A percentile compares a stretch with the other conserved stretches of the same genome.
phyloP scores from a whole-genome alignment of 257 asterid genomes.

The Solanum verrucosum region DNA sequence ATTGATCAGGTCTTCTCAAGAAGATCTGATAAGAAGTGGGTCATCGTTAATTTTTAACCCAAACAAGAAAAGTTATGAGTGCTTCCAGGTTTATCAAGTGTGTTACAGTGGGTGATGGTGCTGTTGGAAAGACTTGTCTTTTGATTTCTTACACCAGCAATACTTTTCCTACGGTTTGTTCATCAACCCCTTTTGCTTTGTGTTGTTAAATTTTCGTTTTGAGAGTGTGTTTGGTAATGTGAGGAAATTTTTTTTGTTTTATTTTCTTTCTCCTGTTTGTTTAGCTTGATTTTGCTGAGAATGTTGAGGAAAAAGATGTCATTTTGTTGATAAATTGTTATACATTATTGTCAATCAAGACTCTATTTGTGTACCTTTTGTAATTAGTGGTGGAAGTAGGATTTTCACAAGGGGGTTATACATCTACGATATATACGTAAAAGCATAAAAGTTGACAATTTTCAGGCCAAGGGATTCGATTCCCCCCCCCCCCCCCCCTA shows the following conservation, averaged over 20 bases:
- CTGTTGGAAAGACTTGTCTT: slow-evolving; percentile 22
- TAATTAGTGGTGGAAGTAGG: neutral
- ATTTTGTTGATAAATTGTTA: neutral
- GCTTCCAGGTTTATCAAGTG: slow-evolving; percentile 24
- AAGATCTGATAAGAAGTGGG: slow-evolving; percentile 7
- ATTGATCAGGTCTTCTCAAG: slow-evolving; percentile 9
- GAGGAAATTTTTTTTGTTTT: neutral
- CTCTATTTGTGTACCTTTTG: neutral
- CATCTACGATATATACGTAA: neutral
- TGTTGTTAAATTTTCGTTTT: neutral
- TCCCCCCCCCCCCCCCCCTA: neutral
- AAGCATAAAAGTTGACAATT: neutral
- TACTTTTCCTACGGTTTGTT: slow-evolving; percentile 20
- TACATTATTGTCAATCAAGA: neutral
- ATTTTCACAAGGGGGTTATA: neutral
- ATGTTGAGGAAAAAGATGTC: neutral
- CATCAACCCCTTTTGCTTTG: neutral
- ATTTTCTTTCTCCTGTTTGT: neutral
- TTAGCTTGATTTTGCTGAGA: neutral
- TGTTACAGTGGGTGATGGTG: slow-evolving; percentile 25
- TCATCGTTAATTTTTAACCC: neutral
- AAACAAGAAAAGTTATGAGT: neutral
- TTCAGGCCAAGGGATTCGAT: neutral
- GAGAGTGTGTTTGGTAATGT: neutral
- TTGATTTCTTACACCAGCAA: slow-evolving; percentile 24